Conservation (phyloP, 495 filamentous ascomycete species). For the Chaetomidium leptoderma region DNA sequence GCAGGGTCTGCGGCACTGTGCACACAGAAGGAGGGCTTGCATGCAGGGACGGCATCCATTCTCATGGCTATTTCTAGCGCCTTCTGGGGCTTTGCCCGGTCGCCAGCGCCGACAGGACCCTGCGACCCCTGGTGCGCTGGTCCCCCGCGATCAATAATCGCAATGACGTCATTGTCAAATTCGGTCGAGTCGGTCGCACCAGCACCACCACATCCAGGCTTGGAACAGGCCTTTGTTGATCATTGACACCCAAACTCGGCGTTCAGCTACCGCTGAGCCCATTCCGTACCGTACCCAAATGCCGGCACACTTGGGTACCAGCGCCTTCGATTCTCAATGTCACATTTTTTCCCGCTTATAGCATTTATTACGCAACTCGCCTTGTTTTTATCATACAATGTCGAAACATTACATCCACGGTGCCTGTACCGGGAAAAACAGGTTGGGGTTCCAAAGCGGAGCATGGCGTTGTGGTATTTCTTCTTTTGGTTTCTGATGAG, state of each 20-base stretch:
- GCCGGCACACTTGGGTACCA: no score
- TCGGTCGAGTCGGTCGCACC: not conserved
- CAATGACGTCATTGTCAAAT: constrained; percentile 13
- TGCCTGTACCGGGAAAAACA: no score
- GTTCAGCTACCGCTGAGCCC: no score
- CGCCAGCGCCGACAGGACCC: constrained; percentile 11
- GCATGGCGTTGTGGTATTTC: no score
- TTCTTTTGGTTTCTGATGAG: no score
- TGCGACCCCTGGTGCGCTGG: constrained; percentile 3
- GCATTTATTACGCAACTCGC: not conserved
- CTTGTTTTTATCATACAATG: not conserved
- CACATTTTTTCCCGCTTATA: not conserved
- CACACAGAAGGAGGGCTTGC: no score
- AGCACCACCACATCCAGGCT: not conserved
- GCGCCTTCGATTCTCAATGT: not conserved
- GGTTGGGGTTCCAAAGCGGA: no score
- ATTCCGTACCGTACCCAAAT: no score
- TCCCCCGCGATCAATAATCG: not conserved
- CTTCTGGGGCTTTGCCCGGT: not conserved
- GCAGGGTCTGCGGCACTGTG: not conserved
- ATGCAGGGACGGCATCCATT: constrained; percentile 8
- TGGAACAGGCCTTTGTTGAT: not conserved
- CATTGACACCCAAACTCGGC: not conserved
- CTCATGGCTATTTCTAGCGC: constrained; percentile 6
- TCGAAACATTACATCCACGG: no score